These are phyloP conservation scores for Populus alba DNA, from an alignment of 345 rosid genomes.

Conservation along the genomic window DNA sequence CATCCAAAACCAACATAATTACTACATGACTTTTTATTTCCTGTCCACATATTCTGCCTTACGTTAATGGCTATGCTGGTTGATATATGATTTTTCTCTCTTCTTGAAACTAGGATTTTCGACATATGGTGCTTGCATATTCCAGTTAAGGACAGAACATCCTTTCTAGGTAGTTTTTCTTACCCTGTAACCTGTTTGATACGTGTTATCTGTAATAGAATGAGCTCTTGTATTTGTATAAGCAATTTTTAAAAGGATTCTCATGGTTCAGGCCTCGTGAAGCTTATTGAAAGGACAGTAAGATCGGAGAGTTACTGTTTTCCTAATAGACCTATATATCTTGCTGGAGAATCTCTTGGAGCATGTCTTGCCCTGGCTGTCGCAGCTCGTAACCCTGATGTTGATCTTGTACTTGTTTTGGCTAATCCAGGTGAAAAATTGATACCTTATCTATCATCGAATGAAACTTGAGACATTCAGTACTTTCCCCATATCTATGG, in stretches of 20 bases:
- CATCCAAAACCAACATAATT: not conserved
- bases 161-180: constrained; percentile 46
- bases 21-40: too few species aligned
- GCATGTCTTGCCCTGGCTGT: constrained; percentile 71
- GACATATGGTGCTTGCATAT: constrained; percentile 77
- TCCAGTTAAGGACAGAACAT: constrained; percentile 65
- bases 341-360: constrained; percentile 82
- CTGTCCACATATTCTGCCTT: too few species aligned
- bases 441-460: not conserved
- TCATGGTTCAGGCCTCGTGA: constrained; percentile 52
- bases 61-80: too few species aligned
- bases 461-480: not conserved
- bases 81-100: not conserved
- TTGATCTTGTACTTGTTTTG: constrained; percentile 66
- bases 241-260: not conserved
- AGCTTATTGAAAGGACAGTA: constrained; percentile 50
- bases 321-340: constrained; percentile 64
- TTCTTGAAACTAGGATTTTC: constrained; percentile 49
- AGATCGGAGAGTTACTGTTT: constrained; percentile 34
- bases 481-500: not conserved
- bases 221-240: not conserved
- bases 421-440: constrained; percentile 59
- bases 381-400: constrained; percentile 59
- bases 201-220: not conserved
- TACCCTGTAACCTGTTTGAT: not conserved